Evolutionary conservation across 805 yeast genomes (phyloP).

Genomic region (Wickerhamomyces sydowiorum): DNA sequence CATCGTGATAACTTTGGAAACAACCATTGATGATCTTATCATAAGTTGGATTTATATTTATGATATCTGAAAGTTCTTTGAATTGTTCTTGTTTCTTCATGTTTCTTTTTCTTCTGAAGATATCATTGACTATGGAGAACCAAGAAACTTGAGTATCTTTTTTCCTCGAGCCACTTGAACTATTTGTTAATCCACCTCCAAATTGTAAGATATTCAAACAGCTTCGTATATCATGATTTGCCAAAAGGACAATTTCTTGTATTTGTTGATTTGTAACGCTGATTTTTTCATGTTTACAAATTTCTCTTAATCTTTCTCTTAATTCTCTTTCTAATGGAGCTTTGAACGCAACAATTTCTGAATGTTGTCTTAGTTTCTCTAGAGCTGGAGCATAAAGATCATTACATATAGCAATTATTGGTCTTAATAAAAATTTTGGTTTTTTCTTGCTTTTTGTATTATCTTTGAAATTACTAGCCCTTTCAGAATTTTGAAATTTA

Average conservation of each 20-base stretch:
- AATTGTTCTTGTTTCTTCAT: constrained; percentile 42
- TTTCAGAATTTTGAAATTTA: constrained; percentile 21
- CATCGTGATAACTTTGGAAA: constrained; percentile 57
- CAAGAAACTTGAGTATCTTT: constrained; percentile 66
- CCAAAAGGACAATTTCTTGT: constrained; percentile 58
- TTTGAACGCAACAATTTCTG: constrained; percentile 66
- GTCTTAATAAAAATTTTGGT: constrained; percentile 54
- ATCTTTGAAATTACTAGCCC: constrained; percentile 19
- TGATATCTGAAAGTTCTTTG: constrained; percentile 35
- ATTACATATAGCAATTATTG: constrained; percentile 89
- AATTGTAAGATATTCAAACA: constrained; percentile 84
- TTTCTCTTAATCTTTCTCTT: constrained; percentile 41
- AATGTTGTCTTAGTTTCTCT: constrained; percentile 64
- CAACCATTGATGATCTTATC: constrained; percentile 71
- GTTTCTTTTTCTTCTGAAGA: constrained; percentile 51
- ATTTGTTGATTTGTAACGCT: constrained; percentile 43
- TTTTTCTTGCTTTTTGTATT: constrained; percentile 29
- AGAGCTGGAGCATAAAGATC: constrained; percentile 73
- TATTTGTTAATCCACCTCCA: constrained; percentile 16
- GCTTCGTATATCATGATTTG: constrained; percentile 82
- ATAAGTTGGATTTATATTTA: constrained; percentile 41
- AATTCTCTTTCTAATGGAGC: constrained; percentile 47
- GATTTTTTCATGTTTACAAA: constrained; percentile 51
- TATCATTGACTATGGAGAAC: constrained; percentile 55
- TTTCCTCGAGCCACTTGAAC: constrained; percentile 20